These are phyloP conservation scores for Trichocladium uniseriatum DNA, from an alignment of 495 filamentous ascomycete species.

Conservation along the genomic window DNA sequence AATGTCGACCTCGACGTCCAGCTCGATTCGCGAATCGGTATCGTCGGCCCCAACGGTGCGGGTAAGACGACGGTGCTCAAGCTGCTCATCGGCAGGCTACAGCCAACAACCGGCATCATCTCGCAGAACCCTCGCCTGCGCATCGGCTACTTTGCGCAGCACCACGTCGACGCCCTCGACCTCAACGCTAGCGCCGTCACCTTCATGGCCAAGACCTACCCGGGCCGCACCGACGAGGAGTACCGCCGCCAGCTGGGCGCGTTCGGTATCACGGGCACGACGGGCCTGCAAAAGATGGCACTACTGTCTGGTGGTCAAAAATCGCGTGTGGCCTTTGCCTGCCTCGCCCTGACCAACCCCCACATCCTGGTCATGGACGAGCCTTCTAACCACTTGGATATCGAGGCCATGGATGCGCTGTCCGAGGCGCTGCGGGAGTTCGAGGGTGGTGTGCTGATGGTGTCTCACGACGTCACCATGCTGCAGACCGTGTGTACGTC, in stretches of 20 bases:
- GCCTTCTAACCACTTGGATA: slow-evolving; percentile 96
- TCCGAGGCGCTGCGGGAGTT: slow-evolving; percentile 74
- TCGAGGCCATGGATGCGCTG: slow-evolving; percentile 98
- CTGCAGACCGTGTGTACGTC: slow-evolving; percentile 82
- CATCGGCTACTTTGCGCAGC: slow-evolving; percentile 95
- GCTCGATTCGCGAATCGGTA: slow-evolving; percentile 95
- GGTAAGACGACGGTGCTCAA: slow-evolving; percentile 97
- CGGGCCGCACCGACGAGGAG: slow-evolving; percentile 88
- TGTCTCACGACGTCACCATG: slow-evolving; percentile 99
- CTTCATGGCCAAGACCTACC: slow-evolving; percentile 91
- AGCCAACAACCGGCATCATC: slow-evolving; percentile 69
- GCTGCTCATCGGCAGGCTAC: slow-evolving; percentile 78
- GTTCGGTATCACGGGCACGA: slow-evolving; percentile 97
- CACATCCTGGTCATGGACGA: slow-evolving; percentile 98
- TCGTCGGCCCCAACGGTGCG: slow-evolving; percentile 96
- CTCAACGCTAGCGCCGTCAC: slow-evolving; percentile 77
- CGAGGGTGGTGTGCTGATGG: slow-evolving; percentile 94
- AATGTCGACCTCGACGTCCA: slow-evolving; percentile 94
- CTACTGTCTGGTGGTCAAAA: slow-evolving; percentile 96
- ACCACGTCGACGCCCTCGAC: slow-evolving; percentile 96
- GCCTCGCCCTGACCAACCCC: slow-evolving; percentile 81
- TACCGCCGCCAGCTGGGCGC: slow-evolving; percentile 93
- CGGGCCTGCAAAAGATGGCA: slow-evolving; percentile 92
- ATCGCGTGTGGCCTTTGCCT: slow-evolving; percentile 94
- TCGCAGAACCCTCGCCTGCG: slow-evolving; percentile 79